Evolutionary conservation across 352 stramenopile genomes (phyloP), one percentile per base, ranked within the genome.

Genomic region (Pythium apleroticum): DNA sequence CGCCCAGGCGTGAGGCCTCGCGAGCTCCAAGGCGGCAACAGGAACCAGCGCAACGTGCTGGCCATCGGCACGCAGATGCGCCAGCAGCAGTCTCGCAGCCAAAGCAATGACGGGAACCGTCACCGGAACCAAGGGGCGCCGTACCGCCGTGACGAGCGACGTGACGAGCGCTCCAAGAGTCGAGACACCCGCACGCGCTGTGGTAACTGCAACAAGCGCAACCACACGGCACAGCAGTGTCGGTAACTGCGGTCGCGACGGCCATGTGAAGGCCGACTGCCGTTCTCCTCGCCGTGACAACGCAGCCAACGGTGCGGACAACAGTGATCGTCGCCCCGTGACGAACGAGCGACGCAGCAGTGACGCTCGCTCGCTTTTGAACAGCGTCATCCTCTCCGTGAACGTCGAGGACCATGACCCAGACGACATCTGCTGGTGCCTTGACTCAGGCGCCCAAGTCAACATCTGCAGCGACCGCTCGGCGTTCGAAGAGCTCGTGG

Each of bases 401-500:
- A 43, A 43, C 35, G 35, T 43, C 9, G 35, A 43, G 15, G 35
- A 43, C 35, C 9, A 9, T 9, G 9, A 9, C 15, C 35, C 35
- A 15, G 35, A 15, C 15, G 35, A 43, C 9, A 9, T 43, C 9
- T 43, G 9, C 10, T 54, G 48, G 48, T 28, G 10, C 20, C 48
- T 54, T 15, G 14, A 54, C 31, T 33, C 20, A 9, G 48, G 48
- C 19, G 20, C 48, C 8, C 20, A 54, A 17, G 48, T 31, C 6
- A 54, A 54, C 48, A 54, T 54, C 22, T 33, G 31, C 15, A 3
- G 52, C 33, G 30, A 58, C 33, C 52, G 30, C 30, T 30, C 9
- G 4, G 30, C 20, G 3, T 58, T 58, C 20, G 28, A 28, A 15
- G 2, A 43, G 14, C 11, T 58, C 3, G 31, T 15, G 19, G 52